Conservation (phyloP, 805 yeast genomes). For the Candida nanaspora region DNA sequence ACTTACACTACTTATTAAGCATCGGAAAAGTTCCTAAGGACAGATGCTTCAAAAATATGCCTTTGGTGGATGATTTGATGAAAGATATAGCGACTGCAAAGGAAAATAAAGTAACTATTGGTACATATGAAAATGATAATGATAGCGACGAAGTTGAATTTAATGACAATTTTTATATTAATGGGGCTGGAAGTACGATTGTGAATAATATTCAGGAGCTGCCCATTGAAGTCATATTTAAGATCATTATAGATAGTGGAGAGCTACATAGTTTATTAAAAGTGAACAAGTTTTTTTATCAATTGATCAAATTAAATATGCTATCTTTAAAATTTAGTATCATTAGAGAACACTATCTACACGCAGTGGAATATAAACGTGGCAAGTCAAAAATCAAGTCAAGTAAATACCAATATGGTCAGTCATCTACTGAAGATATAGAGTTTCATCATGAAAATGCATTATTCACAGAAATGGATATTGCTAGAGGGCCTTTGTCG, state of each 20-base stretch:
- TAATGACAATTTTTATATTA: too few species aligned
- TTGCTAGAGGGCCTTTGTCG: not conserved
- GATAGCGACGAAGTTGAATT: not conserved
- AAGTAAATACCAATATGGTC: not conserved
- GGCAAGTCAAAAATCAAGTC: not conserved
- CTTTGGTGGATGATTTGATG: too few species aligned
- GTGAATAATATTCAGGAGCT: constrained; percentile 1
- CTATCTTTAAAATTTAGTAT: not conserved
- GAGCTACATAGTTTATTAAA: constrained; percentile 6
- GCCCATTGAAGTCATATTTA: constrained; percentile 13
- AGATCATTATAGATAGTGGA: constrained; percentile 9
- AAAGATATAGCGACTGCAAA: too few species aligned
- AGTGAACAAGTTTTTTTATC: constrained; percentile 5
- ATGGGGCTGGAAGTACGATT: too few species aligned
- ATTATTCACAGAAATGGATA: constrained; percentile 10
- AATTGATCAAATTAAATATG: constrained; percentile 6
- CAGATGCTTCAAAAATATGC: too few species aligned
- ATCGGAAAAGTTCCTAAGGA: too few species aligned
- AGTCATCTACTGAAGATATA: constrained; percentile 2
- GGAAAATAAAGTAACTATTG: too few species aligned
- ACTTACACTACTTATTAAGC: too few species aligned
- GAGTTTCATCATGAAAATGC: constrained; percentile 12
- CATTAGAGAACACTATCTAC: not conserved
- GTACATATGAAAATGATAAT: not conserved
- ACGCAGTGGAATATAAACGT: not conserved